Evolutionary conservation across 2,329 filamentous ascomycete species (phyloP).

Genomic region (Cladosporium oxysporum): DNA sequence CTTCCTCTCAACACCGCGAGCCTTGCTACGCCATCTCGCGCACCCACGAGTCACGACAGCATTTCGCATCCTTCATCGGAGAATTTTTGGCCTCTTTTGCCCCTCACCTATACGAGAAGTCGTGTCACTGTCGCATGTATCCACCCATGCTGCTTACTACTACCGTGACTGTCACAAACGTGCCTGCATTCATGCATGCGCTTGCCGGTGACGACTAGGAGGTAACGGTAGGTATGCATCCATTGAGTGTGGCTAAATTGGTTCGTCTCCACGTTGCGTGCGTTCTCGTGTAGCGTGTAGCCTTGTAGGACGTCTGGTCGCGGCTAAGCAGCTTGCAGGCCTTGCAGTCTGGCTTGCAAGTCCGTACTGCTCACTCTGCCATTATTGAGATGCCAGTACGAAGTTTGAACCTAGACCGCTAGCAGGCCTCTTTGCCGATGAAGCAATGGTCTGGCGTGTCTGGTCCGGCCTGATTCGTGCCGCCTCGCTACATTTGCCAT

Average conservation of each 20-base stretch:
- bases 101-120: constrained; percentile 2
- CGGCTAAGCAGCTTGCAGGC: background rate
- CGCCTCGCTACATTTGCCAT: background rate
- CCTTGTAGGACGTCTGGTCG: background rate
- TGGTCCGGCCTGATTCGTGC: background rate
- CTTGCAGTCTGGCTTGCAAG: background rate
- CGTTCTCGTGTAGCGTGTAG: background rate
- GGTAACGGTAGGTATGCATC: background rate
- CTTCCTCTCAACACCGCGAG: background rate
- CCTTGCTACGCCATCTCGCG: background rate
- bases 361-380: too few species aligned
- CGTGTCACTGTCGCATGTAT: background rate
- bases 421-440: background rate
- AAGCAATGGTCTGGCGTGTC: background rate
- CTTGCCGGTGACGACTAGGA: background rate
- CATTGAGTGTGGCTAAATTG: background rate
- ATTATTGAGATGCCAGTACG: too few species aligned
- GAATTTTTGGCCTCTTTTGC: background rate
- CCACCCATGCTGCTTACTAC: background rate
- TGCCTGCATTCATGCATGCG: constrained; percentile 5
- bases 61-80: background rate
- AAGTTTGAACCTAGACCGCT: background rate
- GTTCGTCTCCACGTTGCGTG: background rate
- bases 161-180: background rate
- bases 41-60: background rate